Evolutionary conservation across 371 early-diverging fungal species (phyloP), one percentile per base, ranked within the genome.

Genomic region (Batrachochytrium dendrobatidis): DNA sequence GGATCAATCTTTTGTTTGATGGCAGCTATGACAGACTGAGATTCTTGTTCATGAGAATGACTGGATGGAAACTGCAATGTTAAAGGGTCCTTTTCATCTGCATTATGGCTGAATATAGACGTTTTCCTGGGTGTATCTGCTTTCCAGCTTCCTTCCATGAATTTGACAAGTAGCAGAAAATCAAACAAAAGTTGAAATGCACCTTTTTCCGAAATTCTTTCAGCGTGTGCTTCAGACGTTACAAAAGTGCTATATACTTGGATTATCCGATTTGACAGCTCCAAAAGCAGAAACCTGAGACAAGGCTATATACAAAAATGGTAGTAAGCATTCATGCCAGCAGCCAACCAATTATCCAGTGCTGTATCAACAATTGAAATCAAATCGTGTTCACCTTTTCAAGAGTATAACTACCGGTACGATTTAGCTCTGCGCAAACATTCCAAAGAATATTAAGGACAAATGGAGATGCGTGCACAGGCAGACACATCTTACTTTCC

Each of bases 1-100:
- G 69, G 65, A 33, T 69, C 69, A 33, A 69, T 69, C 65, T 69
- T 34, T 2, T 15, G 3, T 2, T n/a, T 34, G 34, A 3, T 7
- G 4, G 28, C 4, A 24, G 24, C 43, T 18, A 24, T 35, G 3
- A 55, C 49, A 61, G 58, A 18, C 30, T 26, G 12, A 12, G 53
- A 34, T 4, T 39, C 39, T n/a, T 39, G 39, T n/a, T 39, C 39
- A n/a, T n/a, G n/a, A n/a, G n/a, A n/a, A n/a, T n/a, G n/a, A n/a
- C n/a, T n/a, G n/a, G n/a, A n/a, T n/a, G n/a, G n/a, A n/a, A n/a
- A n/a, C n/a, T n/a, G n/a, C n/a, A n/a, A n/a, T n/a, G n/a, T n/a
- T n/a, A n/a, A n/a, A n/a, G n/a, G n/a, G n/a, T n/a, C n/a, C n/a
- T n/a, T n/a, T n/a, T n/a, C n/a, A n/a, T n/a, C n/a, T n/a, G n/a